phyloP scores from a whole-genome alignment of 2,329 filamentous ascomycete species.

The Chlorencoelia australis region DNA sequence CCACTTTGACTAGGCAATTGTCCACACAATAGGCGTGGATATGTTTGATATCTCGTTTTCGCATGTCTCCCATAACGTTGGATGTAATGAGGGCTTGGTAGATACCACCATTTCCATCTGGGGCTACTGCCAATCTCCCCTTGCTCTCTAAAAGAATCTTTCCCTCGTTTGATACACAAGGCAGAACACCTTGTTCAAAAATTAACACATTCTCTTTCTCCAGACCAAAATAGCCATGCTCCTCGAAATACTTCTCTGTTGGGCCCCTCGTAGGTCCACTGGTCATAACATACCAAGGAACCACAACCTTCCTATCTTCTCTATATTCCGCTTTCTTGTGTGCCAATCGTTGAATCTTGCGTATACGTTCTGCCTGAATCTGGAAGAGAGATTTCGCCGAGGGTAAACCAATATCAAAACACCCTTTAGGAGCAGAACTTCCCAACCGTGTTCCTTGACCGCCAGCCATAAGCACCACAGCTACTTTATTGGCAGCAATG shows the following conservation, averaged over 20 bases:
- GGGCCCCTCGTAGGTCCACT: slow-evolving; percentile 85
- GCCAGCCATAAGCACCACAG: slow-evolving; percentile 92
- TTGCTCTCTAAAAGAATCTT: slow-evolving; percentile 93
- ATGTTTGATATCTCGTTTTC: slow-evolving; percentile 80
- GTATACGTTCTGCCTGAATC: slow-evolving; percentile 90
- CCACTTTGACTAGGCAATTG: slow-evolving; percentile 98
- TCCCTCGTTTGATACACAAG: slow-evolving; percentile 94
- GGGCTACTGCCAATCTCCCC: slow-evolving; percentile 83
- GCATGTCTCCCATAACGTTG: slow-evolving; percentile 79
- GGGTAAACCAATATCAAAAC: slow-evolving; percentile 90
- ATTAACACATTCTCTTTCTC: slow-evolving; percentile 76
- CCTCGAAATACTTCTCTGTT: slow-evolving; percentile 86
- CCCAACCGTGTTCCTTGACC: slow-evolving; percentile 92
- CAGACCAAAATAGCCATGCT: slow-evolving; percentile 86
- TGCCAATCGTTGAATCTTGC: slow-evolving; percentile 74
- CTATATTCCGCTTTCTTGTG: slow-evolving; percentile 53
- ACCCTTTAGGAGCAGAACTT: slow-evolving; percentile 92
- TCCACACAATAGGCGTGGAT: slow-evolving; percentile 98
- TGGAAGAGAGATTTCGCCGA: slow-evolving; percentile 94
- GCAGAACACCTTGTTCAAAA: slow-evolving; percentile 94
- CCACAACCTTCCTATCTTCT: slow-evolving; percentile 47
- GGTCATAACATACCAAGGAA: slow-evolving; percentile 99
- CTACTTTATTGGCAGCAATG: slow-evolving; percentile 60
- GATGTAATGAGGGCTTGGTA: slow-evolving; percentile 82
- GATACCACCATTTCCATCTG: slow-evolving; percentile 93